Evolutionary conservation across 805 yeast species (phyloP), one percentile per base, ranked within the genome.

Genomic region (Schizosaccharomyces japonicus): DNA sequence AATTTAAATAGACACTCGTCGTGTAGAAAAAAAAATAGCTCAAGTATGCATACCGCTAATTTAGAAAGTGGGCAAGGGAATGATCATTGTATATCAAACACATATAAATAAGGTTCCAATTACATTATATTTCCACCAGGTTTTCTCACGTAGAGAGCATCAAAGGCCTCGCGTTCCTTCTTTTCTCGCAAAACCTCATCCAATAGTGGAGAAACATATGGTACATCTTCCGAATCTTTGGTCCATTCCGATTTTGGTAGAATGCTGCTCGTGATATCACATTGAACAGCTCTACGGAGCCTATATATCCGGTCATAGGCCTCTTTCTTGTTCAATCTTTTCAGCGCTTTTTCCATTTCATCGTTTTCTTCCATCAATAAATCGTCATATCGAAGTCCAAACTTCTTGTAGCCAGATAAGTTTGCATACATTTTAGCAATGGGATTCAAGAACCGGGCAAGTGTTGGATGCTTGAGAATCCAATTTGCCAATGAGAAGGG

Each of bases 111-210:
- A n/a, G n/a, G n/a, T n/a, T n/a, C n/a, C n/a, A n/a, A n/a, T n/a
- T n/a, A n/a, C n/a, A n/a, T n/a, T n/a, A n/a, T n/a, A n/a, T n/a
- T n/a, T n/a, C n/a, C n/a, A n/a, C 15, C 25, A 5, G 42, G 17
- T 36, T 21, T 36, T 15, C 25, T 27, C 50, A 68, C 65, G 49
- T 57, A 66, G 55, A 82, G 69, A 71, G 81, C 79, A 71, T 90
- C 94, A 60, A 90, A 75, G 60, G 78, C 90, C 52, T 71, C 76
- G 67, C 78, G 83, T 71, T 90, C 98, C 53, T 72, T 69, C 46
- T 76, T 78, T 65, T 82, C 95, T 57, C 81, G 82, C 70, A 90
- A 96, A 52, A 87, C 92, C 70, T 90, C 95, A 60, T 85, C 72
- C 52, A 90, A 68, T 69, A 80, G 80, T 56, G 95, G 95, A 51